Percentiles rank a stretch among this genome's conserved stretches.
phyloP scores from a whole-genome alignment of 148 eudicot genomes.

The Diospyros lotus region DNA sequence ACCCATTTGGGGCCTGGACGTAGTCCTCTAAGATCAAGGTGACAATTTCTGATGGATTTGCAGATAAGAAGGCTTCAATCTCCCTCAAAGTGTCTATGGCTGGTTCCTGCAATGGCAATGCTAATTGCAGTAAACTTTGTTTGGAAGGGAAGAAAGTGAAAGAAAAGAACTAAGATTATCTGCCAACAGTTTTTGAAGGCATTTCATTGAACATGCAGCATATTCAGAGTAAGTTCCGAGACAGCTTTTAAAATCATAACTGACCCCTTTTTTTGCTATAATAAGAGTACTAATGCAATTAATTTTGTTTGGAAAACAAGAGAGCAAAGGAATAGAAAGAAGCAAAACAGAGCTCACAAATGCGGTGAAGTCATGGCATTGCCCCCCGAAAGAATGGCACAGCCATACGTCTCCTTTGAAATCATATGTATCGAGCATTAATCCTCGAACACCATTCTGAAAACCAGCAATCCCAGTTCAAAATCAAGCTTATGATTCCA shows the following conservation, averaged over 20 bases:
- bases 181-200: no score
- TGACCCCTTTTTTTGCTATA: no score
- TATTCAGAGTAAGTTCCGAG: no score
- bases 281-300: no score
- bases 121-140: neutral
- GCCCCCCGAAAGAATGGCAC: constrained; percentile 76
- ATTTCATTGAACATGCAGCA: no score
- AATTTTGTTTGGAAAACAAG: neutral
- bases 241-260: no score
- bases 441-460: constrained; percentile 79
- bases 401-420: constrained; percentile 69
- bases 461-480: no score
- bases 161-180: no score
- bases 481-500: no score
- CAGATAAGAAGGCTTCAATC: constrained; percentile 57
- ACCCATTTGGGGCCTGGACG: constrained; percentile 57
- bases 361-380: constrained; percentile 62
- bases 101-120: constrained; percentile 33
- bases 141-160: neutral
- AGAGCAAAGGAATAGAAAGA: neutral
- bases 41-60: constrained; percentile 69
- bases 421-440: constrained; percentile 84
- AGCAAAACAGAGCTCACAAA: constrained; percentile 43
- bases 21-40: constrained; percentile 81
- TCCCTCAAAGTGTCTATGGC: constrained; percentile 59